These are phyloP conservation scores for Thalassia testudinum DNA, from an alignment of 116 monocot species.

Conservation along the genomic window DNA sequence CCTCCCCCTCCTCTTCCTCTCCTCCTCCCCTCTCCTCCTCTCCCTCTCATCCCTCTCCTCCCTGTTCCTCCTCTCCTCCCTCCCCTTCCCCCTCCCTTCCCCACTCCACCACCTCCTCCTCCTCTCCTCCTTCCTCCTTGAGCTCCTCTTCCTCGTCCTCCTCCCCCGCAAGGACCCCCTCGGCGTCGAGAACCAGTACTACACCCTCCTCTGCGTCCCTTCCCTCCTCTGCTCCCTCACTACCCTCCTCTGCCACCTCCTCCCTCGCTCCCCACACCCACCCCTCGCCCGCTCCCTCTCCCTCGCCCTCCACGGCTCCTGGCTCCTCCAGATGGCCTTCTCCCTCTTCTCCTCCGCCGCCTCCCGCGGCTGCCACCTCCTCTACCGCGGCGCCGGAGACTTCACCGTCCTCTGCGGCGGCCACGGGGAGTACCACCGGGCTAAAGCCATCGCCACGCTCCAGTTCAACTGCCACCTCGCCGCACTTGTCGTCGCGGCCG, in stretches of 20 bases:
- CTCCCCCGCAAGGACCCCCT: slow-evolving; percentile 19
- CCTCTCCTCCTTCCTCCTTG: slow-evolving; percentile 29
- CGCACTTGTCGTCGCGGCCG: slow-evolving; percentile 18
- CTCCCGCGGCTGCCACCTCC: slow-evolving; percentile 50
- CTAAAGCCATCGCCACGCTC: slow-evolving; percentile 52
- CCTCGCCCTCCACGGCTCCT: slow-evolving; percentile 65
- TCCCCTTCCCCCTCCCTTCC: slow-evolving; percentile 1
- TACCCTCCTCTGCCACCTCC: slow-evolving; percentile 18
- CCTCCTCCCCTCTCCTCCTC: not conserved
- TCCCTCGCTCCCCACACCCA: slow-evolving; percentile 22
- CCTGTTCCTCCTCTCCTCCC: slow-evolving; percentile 2
- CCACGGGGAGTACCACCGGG: slow-evolving; percentile 57
- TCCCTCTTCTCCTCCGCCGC: slow-evolving; percentile 64
- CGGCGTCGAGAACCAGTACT: slow-evolving; percentile 66
- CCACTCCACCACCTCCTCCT: slow-evolving; percentile 16
- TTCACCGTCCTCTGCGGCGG: slow-evolving; percentile 51
- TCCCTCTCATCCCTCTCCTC: slow-evolving; percentile 1
- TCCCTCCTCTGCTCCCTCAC: slow-evolving; percentile 31
- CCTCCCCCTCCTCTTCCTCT: slow-evolving; percentile 5
- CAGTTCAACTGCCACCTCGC: slow-evolving; percentile 82
- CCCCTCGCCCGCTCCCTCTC: slow-evolving; percentile 42
- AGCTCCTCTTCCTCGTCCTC: slow-evolving; percentile 37
- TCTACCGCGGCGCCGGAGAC: slow-evolving; percentile 16
- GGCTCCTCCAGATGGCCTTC: slow-evolving; percentile 84
- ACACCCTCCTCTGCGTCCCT: slow-evolving; percentile 50